Conservation (phyloP, 1,284 basidiomycete species). For the Amylostereum areolatum region DNA sequence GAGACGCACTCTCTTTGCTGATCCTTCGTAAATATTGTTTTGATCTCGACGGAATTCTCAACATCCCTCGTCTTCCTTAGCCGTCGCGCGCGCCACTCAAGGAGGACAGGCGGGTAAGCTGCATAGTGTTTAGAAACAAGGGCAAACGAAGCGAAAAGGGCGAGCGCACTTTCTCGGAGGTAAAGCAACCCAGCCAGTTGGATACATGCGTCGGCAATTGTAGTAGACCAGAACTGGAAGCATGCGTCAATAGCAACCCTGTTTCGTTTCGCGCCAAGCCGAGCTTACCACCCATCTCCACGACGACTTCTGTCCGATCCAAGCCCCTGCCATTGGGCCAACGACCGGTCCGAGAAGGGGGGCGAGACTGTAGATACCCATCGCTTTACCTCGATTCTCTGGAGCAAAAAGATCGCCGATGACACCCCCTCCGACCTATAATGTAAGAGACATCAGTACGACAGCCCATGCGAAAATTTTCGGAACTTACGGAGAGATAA, state of each 20-base stretch:
- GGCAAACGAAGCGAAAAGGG: conserved; percentile 1
- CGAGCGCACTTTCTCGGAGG: conserved; percentile 56
- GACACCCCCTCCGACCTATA: conserved; percentile 59
- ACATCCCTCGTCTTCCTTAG: conserved; percentile 52
- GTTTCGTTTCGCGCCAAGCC: background rate
- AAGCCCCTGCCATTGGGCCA: conserved; percentile 35
- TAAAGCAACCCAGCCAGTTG: conserved; percentile 51
- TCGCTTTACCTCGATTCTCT: conserved; percentile 62
- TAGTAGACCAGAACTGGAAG: conserved; percentile 56
- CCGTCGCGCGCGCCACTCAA: conserved; percentile 53
- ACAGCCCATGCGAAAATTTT: conserved; percentile 1
- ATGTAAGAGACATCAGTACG: background rate
- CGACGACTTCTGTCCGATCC: conserved; percentile 36
- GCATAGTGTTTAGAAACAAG: conserved; percentile 6
- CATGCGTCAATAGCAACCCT: conserved; percentile 7
- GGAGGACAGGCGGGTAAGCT: background rate
- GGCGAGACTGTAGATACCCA: conserved; percentile 66
- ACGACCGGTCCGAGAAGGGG: conserved; percentile 59
- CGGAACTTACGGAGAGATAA: conserved; percentile 40
- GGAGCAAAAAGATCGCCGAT: conserved; percentile 67
- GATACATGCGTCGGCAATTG: conserved; percentile 42
- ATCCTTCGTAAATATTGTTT: conserved; percentile 35
- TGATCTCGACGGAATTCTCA: conserved; percentile 16
- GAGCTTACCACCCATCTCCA: conserved; percentile 56
- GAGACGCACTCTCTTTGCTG: background rate